Evolutionary conservation across 495 filamentous ascomycete genomes (phyloP).

Genomic region (Amniculicola lignicola): DNA sequence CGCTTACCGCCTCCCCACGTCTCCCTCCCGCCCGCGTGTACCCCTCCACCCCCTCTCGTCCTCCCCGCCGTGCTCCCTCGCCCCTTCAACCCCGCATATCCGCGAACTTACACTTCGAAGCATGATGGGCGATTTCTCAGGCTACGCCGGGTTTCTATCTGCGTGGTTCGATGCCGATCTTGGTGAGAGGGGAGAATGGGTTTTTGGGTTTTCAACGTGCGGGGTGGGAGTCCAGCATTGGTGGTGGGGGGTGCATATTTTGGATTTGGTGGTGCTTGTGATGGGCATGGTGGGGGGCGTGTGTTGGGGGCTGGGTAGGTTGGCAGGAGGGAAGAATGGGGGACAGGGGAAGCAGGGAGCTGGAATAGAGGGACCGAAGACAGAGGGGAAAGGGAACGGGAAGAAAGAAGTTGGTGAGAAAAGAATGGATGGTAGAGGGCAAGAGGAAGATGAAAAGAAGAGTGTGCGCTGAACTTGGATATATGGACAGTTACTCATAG

Average conservation of each 20-base stretch:
- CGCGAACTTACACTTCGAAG: slow-evolving; percentile 91
- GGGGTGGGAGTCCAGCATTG: slow-evolving; percentile 79
- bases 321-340: too few relatives aligned
- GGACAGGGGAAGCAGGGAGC: too few relatives aligned
- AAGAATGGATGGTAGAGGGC: too few relatives aligned
- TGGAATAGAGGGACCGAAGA: too few relatives aligned
- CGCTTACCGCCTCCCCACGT: slow-evolving; percentile 2
- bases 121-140: slow-evolving; percentile 95
- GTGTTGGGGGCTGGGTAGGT: too few relatives aligned
- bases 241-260: slow-evolving; percentile 85
- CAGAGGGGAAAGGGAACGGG: too few relatives aligned
- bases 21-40: slow-evolving; percentile 42
- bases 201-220: slow-evolving; percentile 74
- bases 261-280: slow-evolving; percentile 35
- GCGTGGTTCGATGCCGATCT: slow-evolving; percentile 76
- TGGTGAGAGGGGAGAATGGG: slow-evolving; percentile 59
- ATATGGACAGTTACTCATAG: too few relatives aligned
- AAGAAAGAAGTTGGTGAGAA: too few relatives aligned
- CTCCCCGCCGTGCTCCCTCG: slow-evolving; percentile 29
- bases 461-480: too few relatives aligned
- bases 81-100: slow-evolving; percentile 53
- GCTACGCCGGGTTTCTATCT: slow-evolving; percentile 82
- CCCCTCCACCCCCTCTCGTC: slow-evolving; percentile 46
- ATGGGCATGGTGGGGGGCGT: background rate
- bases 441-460: too few relatives aligned